These are phyloP conservation scores for Nicotiana tomentosiformis DNA, from an alignment of 257 asterid genomes.

Conservation along the genomic window DNA sequence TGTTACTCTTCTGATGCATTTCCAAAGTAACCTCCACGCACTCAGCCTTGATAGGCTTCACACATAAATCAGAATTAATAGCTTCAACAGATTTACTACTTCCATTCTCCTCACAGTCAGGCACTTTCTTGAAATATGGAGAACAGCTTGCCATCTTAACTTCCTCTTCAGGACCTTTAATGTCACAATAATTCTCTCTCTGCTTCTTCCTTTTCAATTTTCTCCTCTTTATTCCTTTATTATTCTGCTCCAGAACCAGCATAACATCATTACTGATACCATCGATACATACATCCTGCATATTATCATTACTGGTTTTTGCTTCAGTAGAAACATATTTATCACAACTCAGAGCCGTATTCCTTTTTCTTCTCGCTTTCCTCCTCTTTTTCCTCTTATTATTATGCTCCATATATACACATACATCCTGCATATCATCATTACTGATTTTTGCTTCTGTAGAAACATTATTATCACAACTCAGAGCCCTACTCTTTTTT, in stretches of 20 bases:
- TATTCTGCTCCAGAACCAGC: neutral
- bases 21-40: too few relatives aligned
- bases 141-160: neutral
- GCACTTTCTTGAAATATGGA: neutral
- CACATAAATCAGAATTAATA: too few relatives aligned
- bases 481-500: too few relatives aligned
- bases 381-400: too few relatives aligned
- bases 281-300: neutral
- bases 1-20: too few relatives aligned
- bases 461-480: too few relatives aligned
- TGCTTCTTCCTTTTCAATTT: neutral
- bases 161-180: neutral
- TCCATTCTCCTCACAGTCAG: neutral
- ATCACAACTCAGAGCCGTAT: neutral
- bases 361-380: too few relatives aligned
- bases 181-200: neutral
- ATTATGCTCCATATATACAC: neutral
- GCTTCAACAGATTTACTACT: neutral
- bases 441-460: too few relatives aligned
- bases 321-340: neutral
- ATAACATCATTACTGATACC: neutral
- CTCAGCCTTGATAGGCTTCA: too few relatives aligned
- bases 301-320: neutral
- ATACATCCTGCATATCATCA: neutral
- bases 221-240: neutral